Base-by-base conservation (phyloP, 129 eudicot genomes). In the Mikania micrantha region DNA sequence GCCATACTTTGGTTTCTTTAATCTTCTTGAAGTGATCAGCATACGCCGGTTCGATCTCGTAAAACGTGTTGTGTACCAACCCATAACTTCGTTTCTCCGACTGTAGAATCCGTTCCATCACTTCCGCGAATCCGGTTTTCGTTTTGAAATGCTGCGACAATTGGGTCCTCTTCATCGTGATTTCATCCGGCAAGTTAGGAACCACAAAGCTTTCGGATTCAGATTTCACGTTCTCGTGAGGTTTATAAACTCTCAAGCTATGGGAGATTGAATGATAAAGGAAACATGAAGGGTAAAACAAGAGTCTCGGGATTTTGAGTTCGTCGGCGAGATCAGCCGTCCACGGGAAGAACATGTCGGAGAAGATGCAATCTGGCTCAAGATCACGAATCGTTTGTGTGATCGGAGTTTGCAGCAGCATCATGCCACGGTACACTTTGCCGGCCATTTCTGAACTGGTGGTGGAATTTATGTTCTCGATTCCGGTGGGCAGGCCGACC, bases 271-370 rank as follows among this genome's bases (percentile, higher is more conserved):
- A 83, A 2, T 53, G 74, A 17, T 62, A 70, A 3, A 86, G 22
- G 22, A 77, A 72, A 42, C 61, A 9, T 0, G 54, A 24, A 0
- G 79, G 76, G 20, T 74, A 60, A 61, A 80, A 83, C 61, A 71
- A 1, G 4, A 86, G 66, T 16, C 88, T 67, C 0, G 93, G 88
- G 16, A 82, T 79, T 1, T 71, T 49, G 49, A 82, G 67, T 3
- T 85, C 69, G 7, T 54, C 66, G 1, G 87, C 91, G 1, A 76
- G 34, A 25, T 78, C 84, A 5, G 24, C 69, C 0, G 84, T 76
- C 90, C 91, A 85, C 22, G 83, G 85, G 62, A 70, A 80, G 25
- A 77, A 74, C 91, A 74, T 82, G 35, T 83, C 88, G 16, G 85
- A 70, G 41, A 80, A 40, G n/a, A 84, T 74, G 62, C 78, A 80